Percentiles rank a stretch among this genome's conserved stretches.
Conservation (phyloP, 148 eudicot genomes). For the Linanthus parryae region DNA sequence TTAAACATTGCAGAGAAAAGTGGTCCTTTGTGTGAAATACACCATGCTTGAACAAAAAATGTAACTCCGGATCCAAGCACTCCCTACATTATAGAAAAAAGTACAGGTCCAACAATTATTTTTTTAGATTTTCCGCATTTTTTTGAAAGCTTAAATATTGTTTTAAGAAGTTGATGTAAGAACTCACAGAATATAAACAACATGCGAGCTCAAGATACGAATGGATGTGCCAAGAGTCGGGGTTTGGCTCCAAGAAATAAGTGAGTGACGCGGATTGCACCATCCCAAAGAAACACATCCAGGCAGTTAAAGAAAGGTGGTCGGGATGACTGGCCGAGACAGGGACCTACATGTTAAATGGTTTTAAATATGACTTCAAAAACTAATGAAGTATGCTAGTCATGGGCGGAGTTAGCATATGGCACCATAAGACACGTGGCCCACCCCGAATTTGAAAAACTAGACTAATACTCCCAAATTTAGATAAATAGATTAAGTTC, state of each 20-base stretch:
- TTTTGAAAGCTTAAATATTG: no score
- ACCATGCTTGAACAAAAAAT: conserved; percentile 73
- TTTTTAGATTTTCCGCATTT: no score
- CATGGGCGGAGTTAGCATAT: no score
- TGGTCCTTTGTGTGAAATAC: conserved; percentile 60
- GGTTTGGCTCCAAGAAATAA: conserved; percentile 36
- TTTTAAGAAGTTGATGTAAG: no score
- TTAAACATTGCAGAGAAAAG: conserved; percentile 74
- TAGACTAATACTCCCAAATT: no score
- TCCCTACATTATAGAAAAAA: conserved; percentile 42
- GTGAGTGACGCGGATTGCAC: conserved; percentile 52
- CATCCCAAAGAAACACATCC: conserved; percentile 63
- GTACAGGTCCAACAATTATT: no score
- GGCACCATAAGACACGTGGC: no score
- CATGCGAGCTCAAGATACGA: conserved; percentile 41
- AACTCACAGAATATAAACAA: conserved; percentile 48
- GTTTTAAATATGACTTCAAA: no score
- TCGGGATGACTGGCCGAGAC: conserved; percentile 42
- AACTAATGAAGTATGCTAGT: no score
- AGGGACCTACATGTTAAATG: no score
- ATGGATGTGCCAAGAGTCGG: conserved; percentile 44
- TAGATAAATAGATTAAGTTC: no score
- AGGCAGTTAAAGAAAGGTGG: conserved; percentile 60
- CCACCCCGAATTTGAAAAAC: no score
- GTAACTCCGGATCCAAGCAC: conserved; percentile 50